These are phyloP conservation scores for Fusarium neocosmosporiellum DNA, from an alignment of 2,329 filamentous ascomycete genomes.

Conservation along the genomic window DNA sequence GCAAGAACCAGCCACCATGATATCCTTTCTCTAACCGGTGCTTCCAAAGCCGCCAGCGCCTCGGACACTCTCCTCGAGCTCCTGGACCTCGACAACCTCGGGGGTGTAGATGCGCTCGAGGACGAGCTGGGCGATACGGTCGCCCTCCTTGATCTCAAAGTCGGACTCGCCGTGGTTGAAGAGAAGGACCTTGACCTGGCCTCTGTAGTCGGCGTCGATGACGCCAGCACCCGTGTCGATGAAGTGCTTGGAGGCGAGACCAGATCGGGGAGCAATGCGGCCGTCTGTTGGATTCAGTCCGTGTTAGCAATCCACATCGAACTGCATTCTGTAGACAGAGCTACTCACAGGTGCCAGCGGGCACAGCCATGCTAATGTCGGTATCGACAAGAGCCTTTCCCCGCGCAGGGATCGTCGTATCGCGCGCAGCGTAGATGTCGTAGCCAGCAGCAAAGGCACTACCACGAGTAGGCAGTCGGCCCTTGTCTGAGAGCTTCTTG, in stretches of 20 bases:
- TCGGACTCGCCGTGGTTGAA: conserved; percentile 91
- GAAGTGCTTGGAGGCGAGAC: conserved; percentile 91
- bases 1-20: background rate
- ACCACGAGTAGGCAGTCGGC: conserved; percentile 86
- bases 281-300: conserved; percentile 69
- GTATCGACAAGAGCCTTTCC: conserved; percentile 91
- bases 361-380: conserved; percentile 90
- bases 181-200: conserved; percentile 91
- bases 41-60: conserved; percentile 93
- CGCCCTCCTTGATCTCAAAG: conserved; percentile 84
- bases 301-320: background rate
- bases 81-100: conserved; percentile 87
- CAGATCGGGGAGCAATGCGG: conserved; percentile 89
- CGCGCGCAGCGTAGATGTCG: conserved; percentile 85
- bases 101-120: conserved; percentile 95
- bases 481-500: conserved; percentile 86
- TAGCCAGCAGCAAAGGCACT: conserved; percentile 93
- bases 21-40: conserved; percentile 66
- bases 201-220: conserved; percentile 97
- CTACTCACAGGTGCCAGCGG: conserved; percentile 84
- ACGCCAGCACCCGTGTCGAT: conserved; percentile 97
- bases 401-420: conserved; percentile 80
- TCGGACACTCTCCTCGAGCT: conserved; percentile 89
- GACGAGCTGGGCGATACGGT: conserved; percentile 93
- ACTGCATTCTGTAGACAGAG: background rate